Evolutionary conservation across 768 basidiomycete species (phyloP).

Genomic region (Lactarius sp.): DNA sequence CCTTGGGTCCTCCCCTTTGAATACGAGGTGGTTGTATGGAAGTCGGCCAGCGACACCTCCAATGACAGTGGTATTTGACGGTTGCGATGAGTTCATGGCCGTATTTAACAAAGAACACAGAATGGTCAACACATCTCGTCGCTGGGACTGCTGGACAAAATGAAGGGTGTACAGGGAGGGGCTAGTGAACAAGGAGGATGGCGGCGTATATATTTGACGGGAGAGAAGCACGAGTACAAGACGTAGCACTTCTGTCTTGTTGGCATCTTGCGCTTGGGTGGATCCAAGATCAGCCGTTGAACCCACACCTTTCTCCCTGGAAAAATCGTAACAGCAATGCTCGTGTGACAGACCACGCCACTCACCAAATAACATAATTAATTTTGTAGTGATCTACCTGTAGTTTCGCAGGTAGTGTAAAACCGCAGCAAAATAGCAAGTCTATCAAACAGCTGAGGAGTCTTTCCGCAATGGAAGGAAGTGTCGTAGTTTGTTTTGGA

Average conservation of each 20-base stretch:
- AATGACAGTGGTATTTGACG: conserved; percentile 46
- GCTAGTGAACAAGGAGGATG: conserved; percentile 60
- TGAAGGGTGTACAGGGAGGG: conserved; percentile 76
- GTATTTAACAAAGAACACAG: conserved; percentile 94
- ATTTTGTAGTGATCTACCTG: conserved; percentile 80
- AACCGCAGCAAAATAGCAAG: conserved; percentile 89
- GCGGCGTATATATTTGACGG: conserved; percentile 80
- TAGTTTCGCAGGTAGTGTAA: conserved; percentile 76
- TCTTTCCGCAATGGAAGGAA: conserved; percentile 77
- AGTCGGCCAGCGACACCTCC: conserved; percentile 70
- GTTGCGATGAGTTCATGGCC: conserved; percentile 61
- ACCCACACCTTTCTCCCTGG: conserved; percentile 93
- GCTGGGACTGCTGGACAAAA: conserved; percentile 67
- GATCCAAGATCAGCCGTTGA: conserved; percentile 72
- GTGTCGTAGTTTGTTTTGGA: conserved; percentile 39
- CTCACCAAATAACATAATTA: conserved; percentile 81
- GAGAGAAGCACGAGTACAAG: conserved; percentile 86
- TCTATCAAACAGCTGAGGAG: conserved; percentile 79
- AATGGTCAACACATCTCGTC: conserved; percentile 83
- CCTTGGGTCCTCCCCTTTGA: conserved; percentile 81
- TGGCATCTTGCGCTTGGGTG: conserved; percentile 59
- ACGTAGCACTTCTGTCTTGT: conserved; percentile 86
- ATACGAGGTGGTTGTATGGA: conserved; percentile 87
- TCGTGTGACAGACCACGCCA: background rate
- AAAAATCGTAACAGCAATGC: background rate